phyloP scores from a whole-genome alignment of 2,329 filamentous ascomycete genomes.

The Emericellopsis atlantica region DNA sequence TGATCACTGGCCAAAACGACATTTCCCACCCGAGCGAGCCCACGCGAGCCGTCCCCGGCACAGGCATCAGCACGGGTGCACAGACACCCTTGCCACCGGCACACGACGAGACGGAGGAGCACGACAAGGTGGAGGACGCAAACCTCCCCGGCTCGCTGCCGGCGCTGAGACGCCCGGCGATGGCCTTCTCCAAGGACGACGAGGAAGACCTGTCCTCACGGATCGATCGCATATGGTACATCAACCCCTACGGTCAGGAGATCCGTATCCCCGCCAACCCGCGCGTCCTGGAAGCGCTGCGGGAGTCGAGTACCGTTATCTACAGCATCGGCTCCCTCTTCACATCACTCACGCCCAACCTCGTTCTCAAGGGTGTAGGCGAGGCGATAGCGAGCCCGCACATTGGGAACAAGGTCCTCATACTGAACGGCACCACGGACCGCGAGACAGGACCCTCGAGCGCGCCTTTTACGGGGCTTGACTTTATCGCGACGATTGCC shows the following conservation, averaged over 20 bases:
- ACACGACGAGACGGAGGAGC: slow-evolving; percentile 34
- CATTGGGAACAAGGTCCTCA: slow-evolving; percentile 60
- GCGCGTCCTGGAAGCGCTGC: slow-evolving; percentile 59
- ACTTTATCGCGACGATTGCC: slow-evolving; percentile 73
- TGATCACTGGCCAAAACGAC: slow-evolving; percentile 84
- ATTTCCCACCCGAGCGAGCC: slow-evolving; percentile 73
- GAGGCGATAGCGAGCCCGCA: slow-evolving; percentile 32
- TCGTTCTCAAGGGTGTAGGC: slow-evolving; percentile 66
- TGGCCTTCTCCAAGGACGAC: slow-evolving; percentile 65
- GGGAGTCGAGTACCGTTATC: slow-evolving; percentile 54
- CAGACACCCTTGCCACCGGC: slow-evolving; percentile 13
- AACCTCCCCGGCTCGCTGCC: slow-evolving; percentile 73
- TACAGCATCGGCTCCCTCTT: slow-evolving; percentile 94
- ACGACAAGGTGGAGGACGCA: slow-evolving; percentile 64
- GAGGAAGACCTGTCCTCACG: slow-evolving; percentile 65
- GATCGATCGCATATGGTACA: slow-evolving; percentile 86
- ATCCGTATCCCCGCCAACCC: slow-evolving; percentile 78
- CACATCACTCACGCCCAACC: slow-evolving; percentile 73
- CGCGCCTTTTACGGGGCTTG: slow-evolving; percentile 56
- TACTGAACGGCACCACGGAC: slow-evolving; percentile 74
- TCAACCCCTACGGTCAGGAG: slow-evolving; percentile 96
- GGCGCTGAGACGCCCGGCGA: slow-evolving; percentile 66
- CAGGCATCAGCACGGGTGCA: slow-evolving; percentile 10
- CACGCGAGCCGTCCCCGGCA: slow-evolving; percentile 27
- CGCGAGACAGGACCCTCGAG: slow-evolving; percentile 68